Evolutionary conservation across 2,329 filamentous ascomycete genomes (phyloP), one percentile per base, ranked within the genome.

Genomic region (Penicillium sp.): DNA sequence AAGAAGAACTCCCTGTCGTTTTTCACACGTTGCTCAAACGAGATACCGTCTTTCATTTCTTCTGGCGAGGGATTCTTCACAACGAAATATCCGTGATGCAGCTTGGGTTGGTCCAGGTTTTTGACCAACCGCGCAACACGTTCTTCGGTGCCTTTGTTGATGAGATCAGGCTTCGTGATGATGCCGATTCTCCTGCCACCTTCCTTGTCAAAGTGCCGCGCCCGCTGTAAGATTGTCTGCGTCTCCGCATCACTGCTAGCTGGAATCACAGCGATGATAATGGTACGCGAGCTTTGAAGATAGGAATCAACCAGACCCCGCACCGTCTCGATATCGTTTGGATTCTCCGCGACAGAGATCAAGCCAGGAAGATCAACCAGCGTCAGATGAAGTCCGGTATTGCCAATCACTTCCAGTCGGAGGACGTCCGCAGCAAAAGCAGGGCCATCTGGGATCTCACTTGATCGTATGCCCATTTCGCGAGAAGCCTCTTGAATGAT

Each of bases 321-420:
- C 44, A 87, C 84, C 58, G 85, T 27, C 6, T 31, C 18, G 10
- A 40, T 83, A 54, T 87, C 84, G 55, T 83, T 77, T 24, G 82
- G 78, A 64, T 82, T 83, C 60, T 82, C 81, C 13, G 84, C 81
- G 22, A 81, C 64, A 1, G 60, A 80, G 19, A 87, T 83, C 6
- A 88, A 73, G 2, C 85, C 85, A 0, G 85, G 85, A 27, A 88
- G 75, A 70, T 88, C 85, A 19, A 88, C 83, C 0, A 87, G 75
- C 0, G 83, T 88, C 33, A 51, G 22, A n/a, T 60, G 58, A 3
- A 60, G 54, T 4, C 54, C 50, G 79, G 24, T 84, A 79, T 0
- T 82, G 0, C 85, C 85, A 24, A 78, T 78, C 68, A 86, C 80
- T 65, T 87, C 85, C 1, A 87, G 78, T 2, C 85, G 80, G 7